Base-by-base conservation (phyloP, 768 basidiomycete genomes). In the Strobilomyces echinocephalus region DNA sequence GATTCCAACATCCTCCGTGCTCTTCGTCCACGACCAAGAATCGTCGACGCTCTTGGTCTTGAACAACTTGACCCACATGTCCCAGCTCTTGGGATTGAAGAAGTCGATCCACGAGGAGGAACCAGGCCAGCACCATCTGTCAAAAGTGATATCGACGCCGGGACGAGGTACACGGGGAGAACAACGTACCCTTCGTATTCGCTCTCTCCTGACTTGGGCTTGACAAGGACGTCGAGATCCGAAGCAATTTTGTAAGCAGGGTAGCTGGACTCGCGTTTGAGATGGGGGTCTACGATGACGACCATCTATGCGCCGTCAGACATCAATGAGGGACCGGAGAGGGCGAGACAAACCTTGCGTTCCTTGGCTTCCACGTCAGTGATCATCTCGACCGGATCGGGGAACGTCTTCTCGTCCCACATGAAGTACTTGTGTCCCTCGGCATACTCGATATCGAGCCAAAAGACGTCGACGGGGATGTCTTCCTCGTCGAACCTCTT, bases 71-170 rank as follows among this genome's bases (percentile, higher is more conserved):
- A 77, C 85, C 95, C 95, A 99, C 85, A 93, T 93, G 34, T 83
- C 79, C 92, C 92, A 95, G 39, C 82, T 81, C 31, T 71, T 76
- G 28, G 93, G 93, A 65, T 98, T 87, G 82, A 98, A 97, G 73
- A 91, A 97, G 66, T 99, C 97, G 36, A 94, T 86, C 95, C 95
- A 99, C 7, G 93, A 88, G 57, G 87, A 89, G 69, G 87, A 92
- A 35, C 97, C 97, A 21, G 91, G 83, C 97, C 97, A 99, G 72
- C 97, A 99, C 94, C 93, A 97, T 41, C 64, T 65, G 40, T 14
- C 18, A 47, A 1, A 15, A n/a, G 24, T 2, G 2, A 31, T 0
- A n/a, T 59, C 14, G 16, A 33, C 8, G 8, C 1, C 5, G 20
- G 6, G 26, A 45, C 2, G 8, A 36, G 15, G 26, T 33, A 20